A percentile compares a stretch with the other conserved stretches of the same genome.
Evolutionary conservation across 1,139 yeast genomes (phyloP).

Genomic region (Magnusiomyces suaveolens): DNA sequence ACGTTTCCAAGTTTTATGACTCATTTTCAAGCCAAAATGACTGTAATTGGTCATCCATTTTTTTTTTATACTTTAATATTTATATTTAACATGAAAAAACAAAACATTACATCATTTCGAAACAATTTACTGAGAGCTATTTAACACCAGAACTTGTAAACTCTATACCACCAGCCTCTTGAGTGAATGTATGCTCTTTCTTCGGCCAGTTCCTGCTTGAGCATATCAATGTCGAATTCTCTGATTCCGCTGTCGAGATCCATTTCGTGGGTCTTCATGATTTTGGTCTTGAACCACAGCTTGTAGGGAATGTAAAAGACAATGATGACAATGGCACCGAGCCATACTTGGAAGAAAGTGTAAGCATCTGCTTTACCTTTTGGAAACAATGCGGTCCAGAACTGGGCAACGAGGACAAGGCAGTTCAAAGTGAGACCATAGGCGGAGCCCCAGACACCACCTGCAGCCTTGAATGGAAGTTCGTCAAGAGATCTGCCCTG

Average conservation of each 20-base stretch:
- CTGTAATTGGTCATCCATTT: no score
- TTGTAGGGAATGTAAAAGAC: conserved; percentile 45
- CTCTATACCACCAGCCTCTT: conserved; percentile 33
- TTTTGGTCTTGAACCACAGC: conserved; percentile 38
- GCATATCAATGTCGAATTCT: conserved; percentile 43
- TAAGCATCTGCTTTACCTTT: conserved; percentile 38
- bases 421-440: conserved; percentile 54
- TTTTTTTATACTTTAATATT: no score
- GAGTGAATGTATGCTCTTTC: conserved; percentile 33
- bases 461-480: conserved; percentile 58
- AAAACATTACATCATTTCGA: no score
- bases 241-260: conserved; percentile 48
- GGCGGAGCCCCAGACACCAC: conserved; percentile 62
- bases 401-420: conserved; percentile 65
- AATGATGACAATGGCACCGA: conserved; percentile 45
- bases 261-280: conserved; percentile 28
- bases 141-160: conserved; percentile 40
- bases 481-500: conserved; percentile 60
- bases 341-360: conserved; percentile 44
- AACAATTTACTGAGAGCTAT: neutral
- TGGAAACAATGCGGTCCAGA: conserved; percentile 72
- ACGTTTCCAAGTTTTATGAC: no score
- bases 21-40: no score
- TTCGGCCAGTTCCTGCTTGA: conserved; percentile 43
- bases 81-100: no score